Conservation (phyloP, 1,284 basidiomycete species). For the Grifola frondosa region DNA sequence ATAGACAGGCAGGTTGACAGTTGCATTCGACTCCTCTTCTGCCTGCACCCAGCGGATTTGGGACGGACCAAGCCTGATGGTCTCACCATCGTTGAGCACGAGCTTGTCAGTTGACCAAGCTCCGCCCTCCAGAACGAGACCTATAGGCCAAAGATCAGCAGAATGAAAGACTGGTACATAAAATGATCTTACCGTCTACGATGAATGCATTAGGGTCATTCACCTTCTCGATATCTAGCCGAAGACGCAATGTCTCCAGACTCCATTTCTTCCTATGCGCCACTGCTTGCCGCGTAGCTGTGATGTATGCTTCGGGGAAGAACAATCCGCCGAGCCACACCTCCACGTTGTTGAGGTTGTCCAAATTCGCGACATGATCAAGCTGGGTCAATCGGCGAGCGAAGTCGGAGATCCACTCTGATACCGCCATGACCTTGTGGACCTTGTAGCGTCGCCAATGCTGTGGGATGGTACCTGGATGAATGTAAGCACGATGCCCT, state of each 20-base stretch:
- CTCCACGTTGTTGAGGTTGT: slow-evolving; percentile 70
- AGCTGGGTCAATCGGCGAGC: slow-evolving; percentile 78
- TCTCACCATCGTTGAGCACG: slow-evolving; percentile 78
- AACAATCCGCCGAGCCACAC: slow-evolving; percentile 92
- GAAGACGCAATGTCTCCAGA: slow-evolving; percentile 82
- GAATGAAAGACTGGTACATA: neutral
- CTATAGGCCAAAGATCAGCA: slow-evolving; percentile 39
- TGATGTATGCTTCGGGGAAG: slow-evolving; percentile 94
- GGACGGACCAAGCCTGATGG: slow-evolving; percentile 72
- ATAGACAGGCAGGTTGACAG: slow-evolving; percentile 87
- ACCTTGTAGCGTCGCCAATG: slow-evolving; percentile 92
- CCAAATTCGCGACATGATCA: slow-evolving; percentile 68
- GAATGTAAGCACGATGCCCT: slow-evolving; percentile 2
- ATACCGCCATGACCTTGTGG: slow-evolving; percentile 75
- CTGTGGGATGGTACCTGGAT: slow-evolving; percentile 76
- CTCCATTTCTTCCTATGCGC: slow-evolving; percentile 91
- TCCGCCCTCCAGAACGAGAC: slow-evolving; percentile 85
- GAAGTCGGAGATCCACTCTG: slow-evolving; percentile 85
- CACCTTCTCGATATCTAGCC: slow-evolving; percentile 78
- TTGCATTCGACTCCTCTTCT: slow-evolving; percentile 43
- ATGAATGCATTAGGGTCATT: slow-evolving; percentile 77
- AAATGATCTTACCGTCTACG: slow-evolving; percentile 69
- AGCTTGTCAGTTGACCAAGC: slow-evolving; percentile 69
- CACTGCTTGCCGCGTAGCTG: slow-evolving; percentile 89
- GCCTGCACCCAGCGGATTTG: slow-evolving; percentile 84